These are phyloP conservation scores for Phyllosticta citriasiana DNA, from an alignment of 2,329 filamentous ascomycete genomes.

Conservation along the genomic window DNA sequence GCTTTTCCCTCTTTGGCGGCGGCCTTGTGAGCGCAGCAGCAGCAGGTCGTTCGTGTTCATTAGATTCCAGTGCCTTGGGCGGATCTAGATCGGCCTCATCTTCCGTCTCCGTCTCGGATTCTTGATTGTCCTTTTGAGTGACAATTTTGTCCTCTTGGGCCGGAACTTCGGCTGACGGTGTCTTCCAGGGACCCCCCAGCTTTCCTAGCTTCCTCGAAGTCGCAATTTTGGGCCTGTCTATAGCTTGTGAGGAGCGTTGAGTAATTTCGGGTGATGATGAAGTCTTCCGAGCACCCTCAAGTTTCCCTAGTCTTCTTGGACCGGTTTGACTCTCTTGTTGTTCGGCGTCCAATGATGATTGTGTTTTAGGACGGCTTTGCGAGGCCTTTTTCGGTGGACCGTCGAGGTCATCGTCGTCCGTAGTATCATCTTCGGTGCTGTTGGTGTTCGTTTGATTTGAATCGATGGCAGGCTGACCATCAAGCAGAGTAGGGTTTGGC, in stretches of 20 bases:
- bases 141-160: neutral
- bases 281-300: neutral
- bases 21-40: conserved; percentile 14
- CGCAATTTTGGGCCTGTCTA: neutral
- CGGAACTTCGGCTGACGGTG: neutral
- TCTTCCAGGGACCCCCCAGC: neutral
- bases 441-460: neutral
- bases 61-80: neutral
- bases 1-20: conserved; percentile 4
- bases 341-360: neutral
- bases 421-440: conserved; percentile 22
- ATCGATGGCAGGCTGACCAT: neutral
- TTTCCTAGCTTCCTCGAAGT: neutral
- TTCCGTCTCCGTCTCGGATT: conserved; percentile 4
- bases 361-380: neutral
- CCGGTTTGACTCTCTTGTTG: neutral
- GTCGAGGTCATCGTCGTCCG: conserved; percentile 33
- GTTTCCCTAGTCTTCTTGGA: neutral
- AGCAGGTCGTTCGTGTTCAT: neutral
- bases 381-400: conserved; percentile 15
- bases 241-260: neutral
- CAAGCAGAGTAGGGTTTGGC: neutral
- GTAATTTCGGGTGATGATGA: neutral
- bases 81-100: neutral
- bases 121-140: neutral